Evolutionary conservation across 208 protist species (phyloP).

Genomic region (Wallacemonas collosoma): DNA sequence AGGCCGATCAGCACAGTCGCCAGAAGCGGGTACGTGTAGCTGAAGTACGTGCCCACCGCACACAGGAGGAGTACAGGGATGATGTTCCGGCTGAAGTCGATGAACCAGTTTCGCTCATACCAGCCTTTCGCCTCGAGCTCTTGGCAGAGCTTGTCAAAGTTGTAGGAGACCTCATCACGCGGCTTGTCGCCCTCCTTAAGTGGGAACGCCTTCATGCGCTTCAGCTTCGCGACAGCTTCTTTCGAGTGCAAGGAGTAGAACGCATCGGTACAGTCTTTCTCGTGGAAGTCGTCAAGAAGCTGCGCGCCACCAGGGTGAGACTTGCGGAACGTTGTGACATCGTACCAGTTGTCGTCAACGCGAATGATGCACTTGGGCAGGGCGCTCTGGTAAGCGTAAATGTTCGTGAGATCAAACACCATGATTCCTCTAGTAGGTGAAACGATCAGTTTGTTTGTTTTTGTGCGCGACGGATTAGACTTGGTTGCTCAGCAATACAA

Average conservation of each 20-base stretch:
- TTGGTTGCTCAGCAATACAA: too few relatives aligned
- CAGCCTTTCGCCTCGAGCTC: slow-evolving; percentile 63
- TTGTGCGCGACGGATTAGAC: too few relatives aligned
- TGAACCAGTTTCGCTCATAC: slow-evolving; percentile 68
- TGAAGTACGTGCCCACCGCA: slow-evolving; percentile 54
- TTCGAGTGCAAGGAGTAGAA: slow-evolving; percentile 84
- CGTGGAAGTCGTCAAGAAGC: slow-evolving; percentile 78
- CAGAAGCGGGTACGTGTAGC: slow-evolving; percentile 56
- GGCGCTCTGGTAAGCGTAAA: slow-evolving; percentile 59
- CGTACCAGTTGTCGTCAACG: slow-evolving; percentile 80
- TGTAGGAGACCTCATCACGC: slow-evolving; percentile 57
- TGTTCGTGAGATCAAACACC: slow-evolving; percentile 58
- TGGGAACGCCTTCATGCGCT: slow-evolving; percentile 74
- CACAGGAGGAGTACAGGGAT: slow-evolving; percentile 62
- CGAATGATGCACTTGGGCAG: slow-evolving; percentile 79
- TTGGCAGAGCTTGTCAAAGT: slow-evolving; percentile 65
- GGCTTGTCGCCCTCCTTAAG: slow-evolving; percentile 56
- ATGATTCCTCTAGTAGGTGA: slow-evolving; percentile 20
- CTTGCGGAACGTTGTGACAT: slow-evolving; percentile 75
- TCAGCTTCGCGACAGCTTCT: slow-evolving; percentile 76
- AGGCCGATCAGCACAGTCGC: slow-evolving; percentile 63
- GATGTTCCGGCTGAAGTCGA: slow-evolving; percentile 71
- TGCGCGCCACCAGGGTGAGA: slow-evolving; percentile 73
- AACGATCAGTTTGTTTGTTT: too few relatives aligned
- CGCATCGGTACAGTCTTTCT: slow-evolving; percentile 72